Evolutionary conservation across 2,329 filamentous ascomycete genomes (phyloP), one percentile per base, ranked within the genome.

Genomic region (Coleophoma eucalyptorum): DNA sequence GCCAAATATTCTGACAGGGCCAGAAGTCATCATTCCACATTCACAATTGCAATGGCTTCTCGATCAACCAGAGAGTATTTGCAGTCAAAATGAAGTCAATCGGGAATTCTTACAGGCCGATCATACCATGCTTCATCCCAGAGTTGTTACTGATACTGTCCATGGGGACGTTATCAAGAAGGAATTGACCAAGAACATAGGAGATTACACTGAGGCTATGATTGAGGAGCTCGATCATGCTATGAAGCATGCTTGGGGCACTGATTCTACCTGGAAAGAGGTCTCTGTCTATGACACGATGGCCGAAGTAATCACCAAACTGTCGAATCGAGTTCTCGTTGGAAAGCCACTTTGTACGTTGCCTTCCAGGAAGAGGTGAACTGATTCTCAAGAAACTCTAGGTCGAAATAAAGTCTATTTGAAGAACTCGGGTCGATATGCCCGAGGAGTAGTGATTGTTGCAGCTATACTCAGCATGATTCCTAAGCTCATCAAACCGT

Each of bases 1-100:
- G 6, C 73, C 73, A 0, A 69, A 69, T 5, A 59, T 73, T 6
- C 69, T 67, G 2, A 62, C 69, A 31, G 67, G 68, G 19, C 64
- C 66, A 38, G 72, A 74, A 52, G 56, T 75, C n/a, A 65, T 75
- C 41, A 55, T 77, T n/a, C 73, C 74, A 0, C 60, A 62, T 5
- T 67, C 56, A 37, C 61, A 67, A 1, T 61, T 76, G 62, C 62
- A 66, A 33, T 75, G 72, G 72, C 55, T 69, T 2, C 53, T 68
- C 7, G 55, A 61, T 2, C 73, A 74, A 46, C 71, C 70, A 1
- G 72, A 75, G 1, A 55, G 58, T 5, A 58, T 67, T 0, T 62
- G 74, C 15, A 66, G 64, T 35, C 56, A 66, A 2, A 44, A 35
- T 4, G 56, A 69, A 10, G 70, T 72, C 1, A 69, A 73, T 42